These are phyloP conservation scores for Maudiozyma serrabonitensis DNA, from an alignment of 805 yeast species.

Conservation along the genomic window DNA sequence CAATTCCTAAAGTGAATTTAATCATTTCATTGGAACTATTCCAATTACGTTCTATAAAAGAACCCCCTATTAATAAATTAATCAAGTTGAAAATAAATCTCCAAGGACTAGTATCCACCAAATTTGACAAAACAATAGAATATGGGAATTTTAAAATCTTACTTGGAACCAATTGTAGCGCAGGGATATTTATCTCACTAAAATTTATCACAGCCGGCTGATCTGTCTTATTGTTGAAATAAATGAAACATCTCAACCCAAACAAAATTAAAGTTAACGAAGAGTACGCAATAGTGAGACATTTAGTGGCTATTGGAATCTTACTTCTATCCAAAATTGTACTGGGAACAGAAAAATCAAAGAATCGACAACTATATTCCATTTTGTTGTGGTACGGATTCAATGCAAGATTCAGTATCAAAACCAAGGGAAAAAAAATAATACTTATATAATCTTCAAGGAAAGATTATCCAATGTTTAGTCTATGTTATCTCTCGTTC, in stretches of 20 bases:
- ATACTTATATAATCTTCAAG: no score
- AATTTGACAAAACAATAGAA: slow-evolving; percentile 55
- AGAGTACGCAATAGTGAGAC: slow-evolving; percentile 33
- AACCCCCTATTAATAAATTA: slow-evolving; percentile 48
- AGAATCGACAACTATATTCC: slow-evolving; percentile 10
- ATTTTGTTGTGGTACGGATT: slow-evolving; percentile 1
- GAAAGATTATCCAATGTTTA: no score
- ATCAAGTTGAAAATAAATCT: slow-evolving; percentile 38
- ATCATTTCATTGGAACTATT: slow-evolving; percentile 40
- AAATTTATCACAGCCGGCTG: slow-evolving; percentile 4
- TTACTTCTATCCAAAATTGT: slow-evolving; percentile 11
- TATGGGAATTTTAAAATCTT: slow-evolving; percentile 49
- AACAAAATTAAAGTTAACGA: slow-evolving; percentile 35
- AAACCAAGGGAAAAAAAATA: no score
- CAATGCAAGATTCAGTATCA: no score
- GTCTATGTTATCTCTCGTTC: no score
- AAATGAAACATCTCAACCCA: slow-evolving; percentile 33
- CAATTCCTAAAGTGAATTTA: slow-evolving; percentile 38
- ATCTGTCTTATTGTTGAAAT: slow-evolving; percentile 14
- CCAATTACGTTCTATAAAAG: slow-evolving; percentile 61
- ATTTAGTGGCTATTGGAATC: slow-evolving; percentile 41
- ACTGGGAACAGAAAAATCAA: slow-evolving; percentile 18
- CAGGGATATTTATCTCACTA: slow-evolving; percentile 38
- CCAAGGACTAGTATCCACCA: slow-evolving; percentile 46
- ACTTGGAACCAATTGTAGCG: slow-evolving; percentile 55